A percentile compares a stretch with the other conserved stretches of the same genome.
phyloP scores from a whole-genome alignment of 2,329 filamentous ascomycete genomes.

The Exophiala oligosperma region DNA sequence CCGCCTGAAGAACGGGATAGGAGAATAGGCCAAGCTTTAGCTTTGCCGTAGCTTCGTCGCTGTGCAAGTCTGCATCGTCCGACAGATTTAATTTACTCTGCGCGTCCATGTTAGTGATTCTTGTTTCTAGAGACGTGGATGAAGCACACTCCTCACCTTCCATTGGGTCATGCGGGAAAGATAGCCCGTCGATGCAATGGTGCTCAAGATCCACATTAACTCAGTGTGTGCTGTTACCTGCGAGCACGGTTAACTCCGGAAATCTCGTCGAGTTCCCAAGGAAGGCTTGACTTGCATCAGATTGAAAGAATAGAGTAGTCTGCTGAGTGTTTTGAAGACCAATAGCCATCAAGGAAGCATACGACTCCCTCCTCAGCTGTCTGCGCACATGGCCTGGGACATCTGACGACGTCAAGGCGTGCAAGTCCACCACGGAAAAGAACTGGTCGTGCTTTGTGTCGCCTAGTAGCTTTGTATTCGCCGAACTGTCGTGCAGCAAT shows the following conservation, averaged over 20 bases:
- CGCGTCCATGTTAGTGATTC: not conserved
- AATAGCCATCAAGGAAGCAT: constrained; percentile 79
- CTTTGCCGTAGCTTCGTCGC: constrained; percentile 56
- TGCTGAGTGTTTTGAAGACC: constrained; percentile 72
- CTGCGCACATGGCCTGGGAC: constrained; percentile 65
- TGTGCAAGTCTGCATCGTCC: constrained; percentile 60
- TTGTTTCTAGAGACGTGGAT: not conserved
- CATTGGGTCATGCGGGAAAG: constrained; percentile 99
- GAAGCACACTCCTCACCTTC: constrained; percentile 63
- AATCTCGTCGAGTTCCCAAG: not conserved
- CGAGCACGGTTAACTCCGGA: not conserved
- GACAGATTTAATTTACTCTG: constrained; percentile 73
- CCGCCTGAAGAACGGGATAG: constrained; percentile 93
- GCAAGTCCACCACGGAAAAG: constrained; percentile 89
- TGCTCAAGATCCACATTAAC: constrained; percentile 96
- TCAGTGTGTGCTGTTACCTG: constrained; percentile 78
- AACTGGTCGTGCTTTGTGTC: constrained; percentile 49
- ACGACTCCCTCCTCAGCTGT: constrained; percentile 67
- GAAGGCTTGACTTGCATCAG: constrained; percentile 55
- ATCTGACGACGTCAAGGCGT: constrained; percentile 70
- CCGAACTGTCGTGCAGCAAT: constrained; percentile 68
- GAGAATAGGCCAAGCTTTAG: constrained; percentile 90
- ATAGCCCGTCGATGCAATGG: constrained; percentile 87
- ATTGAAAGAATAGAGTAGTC: constrained; percentile 80
- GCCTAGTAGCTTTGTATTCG: constrained; percentile 42